Percentiles rank a stretch among this genome's conserved stretches.
phyloP scores from a whole-genome alignment of 257 asterid genomes.

The Solanum commersonii region DNA sequence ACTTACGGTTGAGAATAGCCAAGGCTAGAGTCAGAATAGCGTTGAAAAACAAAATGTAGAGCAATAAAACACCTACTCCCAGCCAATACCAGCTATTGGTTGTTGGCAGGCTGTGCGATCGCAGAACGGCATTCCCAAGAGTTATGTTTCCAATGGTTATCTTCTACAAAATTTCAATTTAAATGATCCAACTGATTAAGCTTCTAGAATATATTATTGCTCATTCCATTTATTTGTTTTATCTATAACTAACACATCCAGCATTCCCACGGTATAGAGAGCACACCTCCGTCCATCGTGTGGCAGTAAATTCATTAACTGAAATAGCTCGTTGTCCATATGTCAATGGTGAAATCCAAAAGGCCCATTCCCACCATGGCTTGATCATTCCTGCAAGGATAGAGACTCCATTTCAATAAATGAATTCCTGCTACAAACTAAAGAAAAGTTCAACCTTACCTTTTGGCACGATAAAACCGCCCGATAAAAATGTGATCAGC shows the following conservation, averaged over 20 bases:
- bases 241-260: not conserved
- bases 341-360: slow-evolving; percentile 81
- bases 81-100: slow-evolving; percentile 69
- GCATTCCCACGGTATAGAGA: not conserved
- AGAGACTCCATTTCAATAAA: not conserved
- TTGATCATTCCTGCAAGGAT: slow-evolving; percentile 60
- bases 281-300: slow-evolving; percentile 73
- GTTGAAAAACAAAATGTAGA: slow-evolving; percentile 61
- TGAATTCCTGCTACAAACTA: not conserved
- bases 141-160: slow-evolving; percentile 24
- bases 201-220: not conserved
- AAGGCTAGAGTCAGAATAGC: slow-evolving; percentile 49
- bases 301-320: slow-evolving; percentile 71
- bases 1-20: slow-evolving; percentile 65
- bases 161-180: slow-evolving; percentile 33
- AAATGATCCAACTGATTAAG: not conserved
- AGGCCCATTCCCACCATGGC: slow-evolving; percentile 94
- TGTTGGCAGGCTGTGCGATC: slow-evolving; percentile 52
- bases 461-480: slow-evolving; percentile 80
- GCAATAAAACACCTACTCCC: slow-evolving; percentile 57
- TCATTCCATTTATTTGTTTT: not conserved
- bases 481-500: slow-evolving; percentile 55
- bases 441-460: slow-evolving; percentile 20
- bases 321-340: slow-evolving; percentile 80
- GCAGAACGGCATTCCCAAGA: slow-evolving; percentile 47